Base-by-base conservation (phyloP, 176 grass and related monocot genomes). In the Bromus sterilis region DNA sequence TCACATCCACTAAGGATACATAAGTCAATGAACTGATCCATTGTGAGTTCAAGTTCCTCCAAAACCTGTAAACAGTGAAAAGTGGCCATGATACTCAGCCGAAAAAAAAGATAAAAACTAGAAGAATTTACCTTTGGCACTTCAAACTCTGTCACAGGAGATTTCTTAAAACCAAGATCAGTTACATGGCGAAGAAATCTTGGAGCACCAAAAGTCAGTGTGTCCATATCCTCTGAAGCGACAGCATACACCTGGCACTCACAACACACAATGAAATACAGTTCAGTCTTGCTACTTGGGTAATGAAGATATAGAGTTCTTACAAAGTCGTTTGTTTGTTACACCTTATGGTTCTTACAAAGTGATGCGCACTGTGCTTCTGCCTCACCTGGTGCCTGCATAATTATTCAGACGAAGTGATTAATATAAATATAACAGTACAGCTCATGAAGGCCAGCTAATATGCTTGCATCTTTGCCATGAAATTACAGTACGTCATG, bases 1-100 rank as follows among this genome's bases (percentile, higher is more conserved):
- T 98, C 95, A 57, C 95, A 94, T 87, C 95, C 95, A 87, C 83
- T 89, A 57, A 98, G 90, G 82, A 98, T 94, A 70, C 95, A 98
- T 15, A 98, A 84, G 73, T 98, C 95, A 55, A 93, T 84, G 78
- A 98, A 98, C 63, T 98, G 92, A 84, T 94, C 95, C 95, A 98
- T 98, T 7, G 87, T 89, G 34, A 98, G 74, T 87, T 72, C 78
- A 78, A 98, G 92, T 49, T 94, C 95, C 63, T 91, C 92, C 81
- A 98, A 73, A 84, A 98, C 95, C 95, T 98, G 74, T 59, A 90
- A 68, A 15, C 30, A 28, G 32, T n/a, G 4, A 60, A 28, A 10
- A 34, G 31, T 57, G 3, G 14, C 36, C 29, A 9, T 46, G 28
- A 28, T 83, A 80, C 5, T 64, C 24, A 31, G 65, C 29, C 60